Evolutionary conservation across 768 basidiomycete species (phyloP).

Genomic region (Tephrocybe sp.): DNA sequence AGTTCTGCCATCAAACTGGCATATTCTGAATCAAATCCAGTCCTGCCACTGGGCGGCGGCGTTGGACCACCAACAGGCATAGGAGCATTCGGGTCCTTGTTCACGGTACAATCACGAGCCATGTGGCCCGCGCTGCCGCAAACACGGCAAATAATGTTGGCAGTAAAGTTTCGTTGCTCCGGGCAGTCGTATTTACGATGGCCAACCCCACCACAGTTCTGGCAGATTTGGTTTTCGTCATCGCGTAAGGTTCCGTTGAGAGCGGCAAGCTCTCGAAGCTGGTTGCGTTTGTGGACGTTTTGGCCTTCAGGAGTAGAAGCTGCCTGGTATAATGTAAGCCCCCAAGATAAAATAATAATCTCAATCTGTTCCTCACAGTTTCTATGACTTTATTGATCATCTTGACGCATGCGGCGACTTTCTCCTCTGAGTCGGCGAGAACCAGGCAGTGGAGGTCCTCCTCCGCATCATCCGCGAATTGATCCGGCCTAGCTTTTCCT

Average conservation of each 20-base stretch:
- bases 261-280: conserved; percentile 95
- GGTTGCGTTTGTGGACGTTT: conserved; percentile 99
- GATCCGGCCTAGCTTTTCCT: conserved; percentile 94
- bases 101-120: conserved; percentile 96
- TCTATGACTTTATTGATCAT: conserved; percentile 98
- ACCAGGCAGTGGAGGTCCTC: conserved; percentile 99
- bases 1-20: conserved; percentile 97
- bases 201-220: conserved; percentile 91
- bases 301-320: conserved; percentile 99
- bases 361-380: conserved; percentile 59
- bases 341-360: neutral
- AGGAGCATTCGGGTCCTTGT: conserved; percentile 81
- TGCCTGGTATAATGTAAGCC: conserved; percentile 53
- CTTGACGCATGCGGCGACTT: conserved; percentile 86
- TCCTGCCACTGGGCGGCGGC: conserved; percentile 54
- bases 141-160: conserved; percentile 98
- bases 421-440: conserved; percentile 88
- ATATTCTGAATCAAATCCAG: conserved; percentile 96
- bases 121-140: conserved; percentile 99
- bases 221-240: conserved; percentile 99
- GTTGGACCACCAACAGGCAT: conserved; percentile 40
- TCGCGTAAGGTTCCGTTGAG: conserved; percentile 98
- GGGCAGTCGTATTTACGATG: conserved; percentile 99
- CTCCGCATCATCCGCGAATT: conserved; percentile 94
- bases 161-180: conserved; percentile 96